Conservation (phyloP, 176 grass and related monocot genomes). For the Carex scoparia region DNA sequence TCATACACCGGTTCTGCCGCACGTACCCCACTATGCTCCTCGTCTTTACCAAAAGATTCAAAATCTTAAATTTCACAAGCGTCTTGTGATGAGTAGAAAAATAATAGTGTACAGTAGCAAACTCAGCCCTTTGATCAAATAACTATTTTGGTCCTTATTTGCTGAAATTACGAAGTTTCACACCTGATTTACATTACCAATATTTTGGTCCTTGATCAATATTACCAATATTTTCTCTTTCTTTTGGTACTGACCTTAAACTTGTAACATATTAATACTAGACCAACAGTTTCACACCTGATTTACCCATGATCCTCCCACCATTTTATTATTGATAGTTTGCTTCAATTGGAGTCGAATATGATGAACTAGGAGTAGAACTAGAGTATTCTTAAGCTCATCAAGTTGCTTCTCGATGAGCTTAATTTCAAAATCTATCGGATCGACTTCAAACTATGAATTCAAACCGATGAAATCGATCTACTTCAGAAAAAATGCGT, state of each 20-base stretch:
- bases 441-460: too few species aligned
- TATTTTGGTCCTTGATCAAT: neutral
- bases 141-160: neutral
- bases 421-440: too few species aligned
- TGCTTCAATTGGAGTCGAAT: neutral
- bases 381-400: too few species aligned
- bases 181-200: too few species aligned
- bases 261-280: neutral
- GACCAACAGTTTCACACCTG: neutral
- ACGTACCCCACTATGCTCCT: neutral
- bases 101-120: neutral
- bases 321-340: neutral
- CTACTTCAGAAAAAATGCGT: too few species aligned
- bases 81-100: neutral
- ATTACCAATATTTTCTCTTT: neutral
- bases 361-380: neutral
- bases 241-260: neutral
- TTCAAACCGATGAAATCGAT: too few species aligned
- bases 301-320: neutral
- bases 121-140: neutral
- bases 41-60: conserved; percentile 9
- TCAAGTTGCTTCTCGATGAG: too few species aligned
- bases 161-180: neutral
- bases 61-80: neutral
- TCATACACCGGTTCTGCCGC: conserved; percentile 27